Base-by-base conservation (phyloP, 164 flowering plant species). In the Vitis labrusca region DNA sequence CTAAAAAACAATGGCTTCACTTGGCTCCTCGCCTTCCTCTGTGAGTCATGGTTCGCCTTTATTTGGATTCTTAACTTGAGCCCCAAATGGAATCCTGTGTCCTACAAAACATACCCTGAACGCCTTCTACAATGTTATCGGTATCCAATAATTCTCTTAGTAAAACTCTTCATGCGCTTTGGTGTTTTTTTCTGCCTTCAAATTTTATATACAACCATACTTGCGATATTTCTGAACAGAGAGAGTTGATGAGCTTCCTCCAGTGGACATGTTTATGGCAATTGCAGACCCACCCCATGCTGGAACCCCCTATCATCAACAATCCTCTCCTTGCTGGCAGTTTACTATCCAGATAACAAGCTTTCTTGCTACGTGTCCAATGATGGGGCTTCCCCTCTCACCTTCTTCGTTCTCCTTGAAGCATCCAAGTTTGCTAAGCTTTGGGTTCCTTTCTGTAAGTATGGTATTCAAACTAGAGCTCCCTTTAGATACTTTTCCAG, bases 361-460 rank as follows among this genome's bases (percentile, higher is more conserved):
- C 84, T 90, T 7, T 86, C 91, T 57, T 85, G 86, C 78, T 90
- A 86, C 64, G 88, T 88, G 0, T 90, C 91, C 0, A 91, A 90
- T 30, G 95, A 90, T 68, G 89, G 83, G 1, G 74, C 80, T 55
- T 88, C 92, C 0, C 85, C 91, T 29, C 59, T 90, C 61, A 85
- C 83, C 66, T 84, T 75, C 74, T 88, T 79, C 61, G 56, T 89
- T 63, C 82, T 90, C 8, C 32, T 70, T 0, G 82, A 88, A 76
- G 85, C 91, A 3, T 57, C 83, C 3, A 68, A 79, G 27, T 90
- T 84, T 62, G 88, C 86, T 8, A 68, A 80, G 77, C 74, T 76
- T 4, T 88, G 95, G 92, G 80, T 87, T 49, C 92, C 92, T 0
- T 90, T 86, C 54, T 90, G 92, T 49, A 88, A 84, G 74, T 82